phyloP scores from a whole-genome alignment of 1,284 basidiomycete genomes.

The Fomitopsis palustris region DNA sequence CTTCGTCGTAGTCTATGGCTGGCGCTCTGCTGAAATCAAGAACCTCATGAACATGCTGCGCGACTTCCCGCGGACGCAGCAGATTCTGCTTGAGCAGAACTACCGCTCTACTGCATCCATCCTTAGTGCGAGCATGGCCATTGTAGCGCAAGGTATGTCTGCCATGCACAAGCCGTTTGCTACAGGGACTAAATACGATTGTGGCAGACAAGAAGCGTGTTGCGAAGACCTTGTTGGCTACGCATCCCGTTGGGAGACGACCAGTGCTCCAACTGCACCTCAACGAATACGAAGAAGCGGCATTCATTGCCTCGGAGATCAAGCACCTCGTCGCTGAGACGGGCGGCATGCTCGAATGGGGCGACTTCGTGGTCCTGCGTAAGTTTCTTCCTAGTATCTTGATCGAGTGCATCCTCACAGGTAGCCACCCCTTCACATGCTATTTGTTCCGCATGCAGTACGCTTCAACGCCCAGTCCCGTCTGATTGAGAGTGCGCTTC shows the following conservation, averaged over 20 bases:
- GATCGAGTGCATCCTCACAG: not conserved
- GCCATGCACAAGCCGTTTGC: not conserved
- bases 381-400: constrained; percentile 26
- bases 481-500: constrained; percentile 73
- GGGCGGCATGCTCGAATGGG: constrained; percentile 70
- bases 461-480: constrained; percentile 85
- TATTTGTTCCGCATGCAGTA: constrained; percentile 40
- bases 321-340: constrained; percentile 73
- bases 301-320: constrained; percentile 78
- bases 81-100: constrained; percentile 83
- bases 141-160: constrained; percentile 74
- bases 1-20: constrained; percentile 66
- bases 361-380: constrained; percentile 82
- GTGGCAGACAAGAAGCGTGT: constrained; percentile 61
- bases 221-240: constrained; percentile 72
- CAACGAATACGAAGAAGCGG: constrained; percentile 59
- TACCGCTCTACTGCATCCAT: constrained; percentile 86
- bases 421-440: not conserved
- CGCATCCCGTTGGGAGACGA: constrained; percentile 62
- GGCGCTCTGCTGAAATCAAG: constrained; percentile 82
- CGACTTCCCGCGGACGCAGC: constrained; percentile 63
- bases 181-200: not conserved
- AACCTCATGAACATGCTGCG: constrained; percentile 78
- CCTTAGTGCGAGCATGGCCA: constrained; percentile 69
- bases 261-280: constrained; percentile 49